phyloP scores from a whole-genome alignment of 2,329 filamentous ascomycete genomes.

The Aulographum hederae region DNA sequence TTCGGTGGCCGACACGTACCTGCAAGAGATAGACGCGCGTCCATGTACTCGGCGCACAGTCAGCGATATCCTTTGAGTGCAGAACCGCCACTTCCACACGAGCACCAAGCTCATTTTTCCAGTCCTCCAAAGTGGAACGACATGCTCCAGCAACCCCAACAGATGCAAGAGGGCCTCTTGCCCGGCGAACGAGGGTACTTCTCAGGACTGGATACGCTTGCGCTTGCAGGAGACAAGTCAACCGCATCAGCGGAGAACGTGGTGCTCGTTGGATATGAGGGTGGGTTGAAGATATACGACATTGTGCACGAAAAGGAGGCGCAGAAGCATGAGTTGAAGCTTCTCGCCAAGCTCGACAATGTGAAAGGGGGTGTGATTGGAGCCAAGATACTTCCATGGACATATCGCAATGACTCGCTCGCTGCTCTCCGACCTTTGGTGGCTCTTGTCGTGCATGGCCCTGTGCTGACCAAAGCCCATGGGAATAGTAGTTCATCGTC shows the following conservation, averaged over 20 bases:
- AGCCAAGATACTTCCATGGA: conserved; percentile 68
- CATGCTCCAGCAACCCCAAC: conserved; percentile 16
- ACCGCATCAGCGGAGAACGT: conserved; percentile 38
- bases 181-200: conserved; percentile 55
- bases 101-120: conserved; percentile 63
- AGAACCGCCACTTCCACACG: conserved; percentile 53
- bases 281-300: conserved; percentile 57
- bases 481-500: conserved; percentile 17
- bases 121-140: conserved; percentile 55
- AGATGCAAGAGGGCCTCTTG: conserved; percentile 12
- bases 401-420: conserved; percentile 31
- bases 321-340: conserved; percentile 42
- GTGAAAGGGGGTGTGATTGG: conserved; percentile 63
- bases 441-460: conserved; percentile 65
- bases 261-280: conserved; percentile 62
- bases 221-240: conserved; percentile 25
- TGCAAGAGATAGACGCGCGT: conserved; percentile 25
- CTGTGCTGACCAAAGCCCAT: conserved; percentile 27
- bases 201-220: conserved; percentile 62
- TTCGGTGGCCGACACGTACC: conserved; percentile 19
- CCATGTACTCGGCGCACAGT: conserved; percentile 31
- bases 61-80: conserved; percentile 25
- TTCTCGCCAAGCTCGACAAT: conserved; percentile 53
- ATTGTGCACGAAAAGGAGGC: conserved; percentile 47
- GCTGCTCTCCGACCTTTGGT: conserved; percentile 51